Conservation (phyloP, 2,329 filamentous ascomycete genomes). For the Pyrenophora teres region DNA sequence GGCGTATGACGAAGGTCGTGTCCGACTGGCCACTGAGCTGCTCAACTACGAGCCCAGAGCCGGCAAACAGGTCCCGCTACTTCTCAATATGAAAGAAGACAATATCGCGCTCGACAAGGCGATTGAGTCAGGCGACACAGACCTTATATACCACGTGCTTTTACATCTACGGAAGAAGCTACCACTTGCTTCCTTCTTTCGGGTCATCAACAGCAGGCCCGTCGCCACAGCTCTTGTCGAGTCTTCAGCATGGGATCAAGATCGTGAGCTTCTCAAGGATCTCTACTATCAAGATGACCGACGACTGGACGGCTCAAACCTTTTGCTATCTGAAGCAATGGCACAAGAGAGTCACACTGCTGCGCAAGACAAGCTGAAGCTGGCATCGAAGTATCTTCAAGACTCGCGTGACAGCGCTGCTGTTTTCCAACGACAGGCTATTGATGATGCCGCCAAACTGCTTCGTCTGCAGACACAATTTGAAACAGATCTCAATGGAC, state of each 20-base stretch:
- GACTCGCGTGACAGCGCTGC: slow-evolving; percentile 79
- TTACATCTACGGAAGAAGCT: slow-evolving; percentile 88
- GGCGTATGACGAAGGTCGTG: slow-evolving; percentile 90
- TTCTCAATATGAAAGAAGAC: slow-evolving; percentile 94
- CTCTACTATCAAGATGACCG: slow-evolving; percentile 97
- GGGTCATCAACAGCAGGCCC: slow-evolving; percentile 82
- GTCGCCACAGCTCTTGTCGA: slow-evolving; percentile 89
- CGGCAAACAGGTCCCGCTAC: slow-evolving; percentile 91
- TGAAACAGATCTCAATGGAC: slow-evolving; percentile 72
- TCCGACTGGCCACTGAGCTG: slow-evolving; percentile 85
- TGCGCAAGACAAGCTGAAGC: slow-evolving; percentile 82
- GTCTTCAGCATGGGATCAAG: slow-evolving; percentile 77
- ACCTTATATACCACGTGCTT: slow-evolving; percentile 88
- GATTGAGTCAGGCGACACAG: slow-evolving; percentile 92
- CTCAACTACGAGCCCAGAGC: slow-evolving; percentile 92
- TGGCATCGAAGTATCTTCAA: slow-evolving; percentile 79
- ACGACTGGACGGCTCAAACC: slow-evolving; percentile 81
- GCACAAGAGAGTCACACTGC: slow-evolving; percentile 70
- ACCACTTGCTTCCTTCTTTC: slow-evolving; percentile 88
- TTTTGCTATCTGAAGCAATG: slow-evolving; percentile 85
- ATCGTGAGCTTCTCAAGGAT: slow-evolving; percentile 84
- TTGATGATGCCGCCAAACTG: slow-evolving; percentile 80
- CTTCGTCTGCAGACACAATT: slow-evolving; percentile 85
- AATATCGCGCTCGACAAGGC: slow-evolving; percentile 95
- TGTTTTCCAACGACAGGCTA: slow-evolving; percentile 70